These are phyloP conservation scores for Candida anglica DNA, from an alignment of 805 yeast species.

Conservation along the genomic window DNA sequence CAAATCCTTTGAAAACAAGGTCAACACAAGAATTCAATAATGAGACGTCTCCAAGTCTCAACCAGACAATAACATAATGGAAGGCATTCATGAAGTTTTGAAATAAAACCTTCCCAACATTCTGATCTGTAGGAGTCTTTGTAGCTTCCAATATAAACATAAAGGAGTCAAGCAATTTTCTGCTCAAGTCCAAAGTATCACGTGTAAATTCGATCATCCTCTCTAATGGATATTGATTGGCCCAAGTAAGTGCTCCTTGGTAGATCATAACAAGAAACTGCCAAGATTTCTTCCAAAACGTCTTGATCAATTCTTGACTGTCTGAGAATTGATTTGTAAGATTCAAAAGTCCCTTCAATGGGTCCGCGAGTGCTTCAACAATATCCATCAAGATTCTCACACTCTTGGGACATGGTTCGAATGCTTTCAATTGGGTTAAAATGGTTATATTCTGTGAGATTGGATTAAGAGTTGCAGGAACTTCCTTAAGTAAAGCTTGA, in stretches of 20 bases:
- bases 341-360: slow-evolving; percentile 54
- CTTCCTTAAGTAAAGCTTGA: slow-evolving; percentile 42
- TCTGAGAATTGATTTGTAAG: slow-evolving; percentile 10
- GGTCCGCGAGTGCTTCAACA: slow-evolving; percentile 56
- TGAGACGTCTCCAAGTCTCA: slow-evolving; percentile 76
- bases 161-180: slow-evolving; percentile 61
- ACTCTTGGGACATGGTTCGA: slow-evolving; percentile 73
- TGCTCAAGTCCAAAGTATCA: slow-evolving; percentile 78
- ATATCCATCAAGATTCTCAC: slow-evolving; percentile 76
- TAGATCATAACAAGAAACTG: slow-evolving; percentile 64
- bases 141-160: slow-evolving; percentile 31
- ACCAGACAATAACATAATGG: slow-evolving; percentile 69
- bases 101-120: slow-evolving; percentile 29
- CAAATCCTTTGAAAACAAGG: slow-evolving; percentile 62
- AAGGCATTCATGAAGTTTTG: slow-evolving; percentile 58
- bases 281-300: slow-evolving; percentile 76
- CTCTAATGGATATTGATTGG: slow-evolving; percentile 50
- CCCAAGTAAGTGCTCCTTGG: slow-evolving; percentile 71
- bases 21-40: slow-evolving; percentile 69
- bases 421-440: slow-evolving; percentile 46
- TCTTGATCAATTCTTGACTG: slow-evolving; percentile 18
- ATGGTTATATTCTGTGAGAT: slow-evolving; percentile 42
- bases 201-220: slow-evolving; percentile 77
- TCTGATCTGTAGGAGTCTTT: not conserved
- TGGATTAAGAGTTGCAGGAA: slow-evolving; percentile 46